These are phyloP conservation scores for Torulaspora delbrueckii DNA, from an alignment of 805 yeast species.

Conservation along the genomic window DNA sequence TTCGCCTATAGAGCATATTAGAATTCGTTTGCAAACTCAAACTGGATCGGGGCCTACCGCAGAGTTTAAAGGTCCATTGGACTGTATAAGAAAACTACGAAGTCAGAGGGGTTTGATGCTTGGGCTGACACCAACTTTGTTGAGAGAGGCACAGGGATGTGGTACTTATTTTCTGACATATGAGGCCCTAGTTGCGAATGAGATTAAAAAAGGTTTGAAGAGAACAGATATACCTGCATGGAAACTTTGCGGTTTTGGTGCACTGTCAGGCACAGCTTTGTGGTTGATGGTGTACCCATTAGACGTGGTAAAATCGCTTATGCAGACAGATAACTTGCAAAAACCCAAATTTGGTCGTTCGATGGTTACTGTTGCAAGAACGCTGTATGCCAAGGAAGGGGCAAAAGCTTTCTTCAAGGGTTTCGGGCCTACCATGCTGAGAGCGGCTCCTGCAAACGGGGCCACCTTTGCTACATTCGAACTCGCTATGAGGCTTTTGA, in stretches of 20 bases:
- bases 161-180: slow-evolving; percentile 87
- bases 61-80: slow-evolving; percentile 54
- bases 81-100: slow-evolving; percentile 46
- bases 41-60: slow-evolving; percentile 41
- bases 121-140: slow-evolving; percentile 77
- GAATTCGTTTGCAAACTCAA: slow-evolving; percentile 89
- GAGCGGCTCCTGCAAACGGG: slow-evolving; percentile 98
- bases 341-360: slow-evolving; percentile 57
- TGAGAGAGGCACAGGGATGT: slow-evolving; percentile 82
- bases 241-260: slow-evolving; percentile 85
- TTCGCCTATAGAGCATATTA: slow-evolving; percentile 89
- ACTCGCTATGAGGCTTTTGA: slow-evolving; percentile 68
- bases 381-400: slow-evolving; percentile 57
- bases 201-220: slow-evolving; percentile 36
- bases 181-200: slow-evolving; percentile 73
- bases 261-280: slow-evolving; percentile 80
- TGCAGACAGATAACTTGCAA: slow-evolving; percentile 68
- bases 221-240: slow-evolving; percentile 82
- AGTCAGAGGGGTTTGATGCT: slow-evolving; percentile 58
- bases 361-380: slow-evolving; percentile 53
- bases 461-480: slow-evolving; percentile 95
- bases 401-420: slow-evolving; percentile 82
- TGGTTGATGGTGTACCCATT: slow-evolving; percentile 85
- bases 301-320: slow-evolving; percentile 83
- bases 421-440: slow-evolving; percentile 81